phyloP scores from a whole-genome alignment of 2,329 filamentous ascomycete species.

The Alternaria alternata region DNA sequence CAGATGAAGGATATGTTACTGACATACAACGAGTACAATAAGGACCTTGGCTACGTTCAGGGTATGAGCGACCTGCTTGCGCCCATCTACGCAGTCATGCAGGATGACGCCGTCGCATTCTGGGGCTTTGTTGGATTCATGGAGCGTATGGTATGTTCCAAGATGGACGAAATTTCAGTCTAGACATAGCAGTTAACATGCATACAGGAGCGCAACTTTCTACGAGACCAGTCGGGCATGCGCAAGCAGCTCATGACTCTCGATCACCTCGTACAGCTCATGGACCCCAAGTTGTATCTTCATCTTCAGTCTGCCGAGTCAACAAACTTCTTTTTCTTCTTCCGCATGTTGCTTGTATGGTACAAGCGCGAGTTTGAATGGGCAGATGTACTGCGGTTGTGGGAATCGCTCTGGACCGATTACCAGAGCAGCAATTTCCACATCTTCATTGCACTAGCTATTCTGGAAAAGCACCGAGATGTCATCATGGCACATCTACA shows the following conservation, averaged over 20 bases:
- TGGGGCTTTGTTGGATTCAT: conserved; percentile 97
- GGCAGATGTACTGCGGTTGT: conserved; percentile 83
- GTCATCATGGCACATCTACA: conserved; percentile 94
- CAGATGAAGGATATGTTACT: conserved; percentile 99
- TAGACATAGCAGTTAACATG: conserved; percentile 12
- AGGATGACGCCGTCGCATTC: conserved; percentile 96
- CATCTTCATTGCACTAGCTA: conserved; percentile 90
- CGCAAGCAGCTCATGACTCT: conserved; percentile 87
- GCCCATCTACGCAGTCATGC: conserved; percentile 94
- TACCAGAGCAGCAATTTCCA: conserved; percentile 89
- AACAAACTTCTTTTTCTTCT: conserved; percentile 99
- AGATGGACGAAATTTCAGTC: no score
- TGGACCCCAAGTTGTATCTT: conserved; percentile 92
- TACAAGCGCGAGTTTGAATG: conserved; percentile 97
- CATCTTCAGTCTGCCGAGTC: conserved; percentile 90
- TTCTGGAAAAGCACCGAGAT: conserved; percentile 93
- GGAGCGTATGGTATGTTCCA: conserved; percentile 77
- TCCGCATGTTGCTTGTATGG: conserved; percentile 98
- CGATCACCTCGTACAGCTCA: conserved; percentile 93
- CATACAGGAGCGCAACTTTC: conserved; percentile 82
- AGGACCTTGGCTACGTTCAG: conserved; percentile 93
- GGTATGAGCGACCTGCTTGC: conserved; percentile 98
- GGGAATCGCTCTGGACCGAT: conserved; percentile 96
- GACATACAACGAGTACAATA: conserved; percentile 98
- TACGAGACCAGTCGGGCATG: conserved; percentile 97